phyloP scores from a whole-genome alignment of 208 protist species.

The Endotrypanum monterogeii region DNA sequence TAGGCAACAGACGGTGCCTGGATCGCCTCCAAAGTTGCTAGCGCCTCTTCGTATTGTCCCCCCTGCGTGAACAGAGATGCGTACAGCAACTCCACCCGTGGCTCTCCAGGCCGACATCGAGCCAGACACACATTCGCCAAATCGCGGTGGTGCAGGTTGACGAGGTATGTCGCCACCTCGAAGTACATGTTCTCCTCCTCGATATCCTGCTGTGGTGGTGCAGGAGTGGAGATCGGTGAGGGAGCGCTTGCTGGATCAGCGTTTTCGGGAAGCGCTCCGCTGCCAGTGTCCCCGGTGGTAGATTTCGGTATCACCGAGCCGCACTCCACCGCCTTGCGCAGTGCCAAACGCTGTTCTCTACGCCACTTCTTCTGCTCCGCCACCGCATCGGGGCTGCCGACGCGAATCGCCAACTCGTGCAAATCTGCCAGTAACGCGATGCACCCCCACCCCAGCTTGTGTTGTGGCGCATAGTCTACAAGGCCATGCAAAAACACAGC shows the following conservation, averaged over 20 bases:
- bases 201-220: not conserved
- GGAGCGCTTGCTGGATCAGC: not conserved
- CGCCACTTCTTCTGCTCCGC: slow-evolving; percentile 51
- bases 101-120: slow-evolving; percentile 41
- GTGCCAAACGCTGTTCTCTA: slow-evolving; percentile 53
- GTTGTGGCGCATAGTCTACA: slow-evolving; percentile 53
- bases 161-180: slow-evolving; percentile 48
- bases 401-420: slow-evolving; percentile 44
- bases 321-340: slow-evolving; percentile 51
- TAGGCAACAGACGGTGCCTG: not conserved
- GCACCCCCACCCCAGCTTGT: slow-evolving; percentile 70
- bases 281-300: not conserved
- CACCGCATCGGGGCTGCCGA: slow-evolving; percentile 45
- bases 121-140: slow-evolving; percentile 77
- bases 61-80: slow-evolving; percentile 75
- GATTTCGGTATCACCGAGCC: not conserved
- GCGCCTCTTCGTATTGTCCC: slow-evolving; percentile 69
- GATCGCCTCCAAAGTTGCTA: slow-evolving; percentile 43
- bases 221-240: not conserved
- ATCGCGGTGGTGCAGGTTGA: slow-evolving; percentile 70
- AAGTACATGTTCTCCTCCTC: slow-evolving; percentile 39
- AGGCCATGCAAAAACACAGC: slow-evolving; percentile 86
- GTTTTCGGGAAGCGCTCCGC: not conserved
- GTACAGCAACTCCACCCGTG: slow-evolving; percentile 66
- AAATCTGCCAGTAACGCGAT: slow-evolving; percentile 70